Conservation (phyloP, 139 green algal species). For the Raphidocelis subcapitata region DNA sequence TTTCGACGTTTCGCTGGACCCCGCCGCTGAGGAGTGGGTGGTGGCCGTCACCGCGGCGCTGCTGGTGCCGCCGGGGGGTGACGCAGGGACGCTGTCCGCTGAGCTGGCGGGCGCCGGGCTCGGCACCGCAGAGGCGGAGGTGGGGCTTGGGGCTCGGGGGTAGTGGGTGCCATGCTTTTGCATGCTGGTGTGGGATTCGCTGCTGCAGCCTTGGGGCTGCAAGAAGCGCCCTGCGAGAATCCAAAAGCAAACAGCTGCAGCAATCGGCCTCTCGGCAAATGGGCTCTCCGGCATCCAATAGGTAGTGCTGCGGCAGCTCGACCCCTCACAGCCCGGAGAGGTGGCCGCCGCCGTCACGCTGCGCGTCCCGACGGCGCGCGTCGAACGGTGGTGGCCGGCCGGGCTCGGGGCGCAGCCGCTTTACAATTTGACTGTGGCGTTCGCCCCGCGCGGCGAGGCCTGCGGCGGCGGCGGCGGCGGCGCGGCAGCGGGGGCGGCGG, state of each 20-base stretch:
- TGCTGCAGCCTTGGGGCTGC: conserved; percentile 8
- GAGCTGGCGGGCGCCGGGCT: not conserved
- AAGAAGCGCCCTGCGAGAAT: no score
- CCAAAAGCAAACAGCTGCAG: no score
- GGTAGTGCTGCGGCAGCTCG: no score
- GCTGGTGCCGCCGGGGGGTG: conserved; percentile 13
- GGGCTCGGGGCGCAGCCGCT: conserved; percentile 34
- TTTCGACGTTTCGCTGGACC: not conserved
- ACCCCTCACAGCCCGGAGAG: no score
- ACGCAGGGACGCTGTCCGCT: conserved; percentile 1
- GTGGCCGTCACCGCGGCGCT: conserved; percentile 7
- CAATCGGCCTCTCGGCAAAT: no score
- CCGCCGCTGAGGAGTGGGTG: not conserved
- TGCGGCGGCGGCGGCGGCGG: not conserved
- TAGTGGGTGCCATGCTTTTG: no score
- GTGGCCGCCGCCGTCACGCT: no score
- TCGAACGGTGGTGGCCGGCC: conserved; percentile 40
- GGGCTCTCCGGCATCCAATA: no score
- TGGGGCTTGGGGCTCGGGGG: not conserved
- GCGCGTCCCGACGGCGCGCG: not conserved
- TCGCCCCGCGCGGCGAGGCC: not conserved
- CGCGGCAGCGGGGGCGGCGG: not conserved
- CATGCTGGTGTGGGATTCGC: no score
- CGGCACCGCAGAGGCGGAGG: not conserved
- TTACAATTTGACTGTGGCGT: conserved; percentile 25